phyloP scores from a whole-genome alignment of 1,139 yeast genomes.

The Sugiyamaella paludigena region DNA sequence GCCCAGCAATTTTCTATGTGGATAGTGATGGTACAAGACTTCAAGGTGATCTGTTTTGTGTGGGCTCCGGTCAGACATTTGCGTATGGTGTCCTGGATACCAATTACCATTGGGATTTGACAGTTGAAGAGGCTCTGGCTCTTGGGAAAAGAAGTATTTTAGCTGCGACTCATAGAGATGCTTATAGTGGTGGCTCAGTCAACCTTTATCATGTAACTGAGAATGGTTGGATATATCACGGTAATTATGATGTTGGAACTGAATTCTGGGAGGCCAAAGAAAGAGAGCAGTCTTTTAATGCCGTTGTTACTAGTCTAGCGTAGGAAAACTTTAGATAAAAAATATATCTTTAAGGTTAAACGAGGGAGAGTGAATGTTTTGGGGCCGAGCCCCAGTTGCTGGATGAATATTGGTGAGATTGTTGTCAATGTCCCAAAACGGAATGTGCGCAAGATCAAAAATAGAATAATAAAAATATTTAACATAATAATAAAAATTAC shows the following conservation, averaged over 20 bases:
- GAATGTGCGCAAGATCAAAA: no score
- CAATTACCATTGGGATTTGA: constrained; percentile 82
- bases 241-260: constrained; percentile 89
- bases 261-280: constrained; percentile 90
- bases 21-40: constrained; percentile 97
- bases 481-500: constrained; percentile 8
- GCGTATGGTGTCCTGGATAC: constrained; percentile 99
- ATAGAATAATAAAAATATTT: neutral
- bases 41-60: constrained; percentile 94
- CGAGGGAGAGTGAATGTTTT: no score
- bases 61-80: constrained; percentile 98
- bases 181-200: constrained; percentile 95
- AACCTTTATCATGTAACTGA: constrained; percentile 92
- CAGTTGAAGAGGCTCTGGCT: constrained; percentile 89
- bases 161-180: constrained; percentile 99
- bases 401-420: no score
- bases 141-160: constrained; percentile 93
- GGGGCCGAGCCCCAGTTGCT: no score
- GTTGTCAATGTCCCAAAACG: no score
- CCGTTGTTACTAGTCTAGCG: constrained; percentile 51
- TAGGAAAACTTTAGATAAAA: neutral
- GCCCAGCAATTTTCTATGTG: constrained; percentile 92
- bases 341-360: neutral
- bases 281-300: constrained; percentile 84
- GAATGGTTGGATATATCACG: constrained; percentile 93